Conservation (phyloP, 192 early-diverging fungal genomes). For the Podila horticola region DNA sequence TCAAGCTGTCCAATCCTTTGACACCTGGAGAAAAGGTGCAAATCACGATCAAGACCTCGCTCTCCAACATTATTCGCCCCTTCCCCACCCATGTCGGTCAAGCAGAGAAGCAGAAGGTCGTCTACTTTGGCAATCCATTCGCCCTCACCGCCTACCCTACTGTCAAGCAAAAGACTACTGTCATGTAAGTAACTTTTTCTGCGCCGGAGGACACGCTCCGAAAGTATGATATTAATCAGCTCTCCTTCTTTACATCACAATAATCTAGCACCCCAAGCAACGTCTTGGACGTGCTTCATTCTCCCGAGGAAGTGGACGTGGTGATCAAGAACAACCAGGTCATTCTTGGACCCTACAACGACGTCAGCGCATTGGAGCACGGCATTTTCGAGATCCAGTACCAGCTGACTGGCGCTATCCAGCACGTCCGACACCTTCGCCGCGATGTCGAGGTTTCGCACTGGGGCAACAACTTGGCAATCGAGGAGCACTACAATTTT, state of each 20-base stretch:
- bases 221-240: no score
- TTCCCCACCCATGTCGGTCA: constrained; percentile 68
- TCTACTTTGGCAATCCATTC: constrained; percentile 70
- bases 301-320: constrained; percentile 33
- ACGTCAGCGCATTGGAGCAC: constrained; percentile 53
- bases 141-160: constrained; percentile 74
- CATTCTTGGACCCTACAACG: constrained; percentile 77
- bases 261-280: constrained; percentile 32
- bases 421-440: constrained; percentile 64
- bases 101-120: constrained; percentile 71
- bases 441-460: constrained; percentile 89
- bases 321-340: constrained; percentile 66
- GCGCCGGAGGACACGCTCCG: background rate
- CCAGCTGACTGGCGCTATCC: constrained; percentile 64
- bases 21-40: constrained; percentile 66
- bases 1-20: constrained; percentile 56
- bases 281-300: constrained; percentile 50
- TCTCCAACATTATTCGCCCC: constrained; percentile 58
- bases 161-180: constrained; percentile 79
- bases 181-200: constrained; percentile 68
- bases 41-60: constrained; percentile 65
- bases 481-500: constrained; percentile 85
- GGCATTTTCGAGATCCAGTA: constrained; percentile 71
- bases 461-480: constrained; percentile 81
- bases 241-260: background rate